A percentile compares a stretch with the other conserved stretches of the same genome.
phyloP scores from a whole-genome alignment of 2,329 filamentous ascomycete species.

The Penicillium occitanis region DNA sequence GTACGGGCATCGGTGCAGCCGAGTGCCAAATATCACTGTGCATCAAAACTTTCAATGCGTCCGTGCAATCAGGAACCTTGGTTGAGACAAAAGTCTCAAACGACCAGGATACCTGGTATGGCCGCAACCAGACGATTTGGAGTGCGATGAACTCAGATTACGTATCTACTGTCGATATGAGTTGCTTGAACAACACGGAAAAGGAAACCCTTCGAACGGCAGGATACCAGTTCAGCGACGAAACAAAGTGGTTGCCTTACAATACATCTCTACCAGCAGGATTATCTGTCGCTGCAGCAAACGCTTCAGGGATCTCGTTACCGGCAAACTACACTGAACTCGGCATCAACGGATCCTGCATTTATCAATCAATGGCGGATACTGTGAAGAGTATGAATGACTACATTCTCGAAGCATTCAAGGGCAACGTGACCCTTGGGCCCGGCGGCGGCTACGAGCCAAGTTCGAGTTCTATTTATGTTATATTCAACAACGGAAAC shows the following conservation, averaged over 20 bases:
- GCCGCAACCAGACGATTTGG: not conserved
- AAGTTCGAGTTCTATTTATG: not conserved
- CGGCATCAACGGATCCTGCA: not conserved
- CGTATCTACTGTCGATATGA: not conserved
- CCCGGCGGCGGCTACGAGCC: not conserved
- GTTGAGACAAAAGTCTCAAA: not conserved
- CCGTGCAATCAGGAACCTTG: not conserved
- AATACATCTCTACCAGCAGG: not conserved
- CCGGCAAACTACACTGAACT: not conserved
- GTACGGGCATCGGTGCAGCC: not conserved
- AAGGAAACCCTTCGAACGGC: not conserved
- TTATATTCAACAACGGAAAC: not conserved
- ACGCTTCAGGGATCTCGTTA: not conserved
- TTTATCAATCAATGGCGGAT: not conserved
- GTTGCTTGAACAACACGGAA: not conserved
- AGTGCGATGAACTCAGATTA: not conserved
- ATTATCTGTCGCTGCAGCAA: not conserved
- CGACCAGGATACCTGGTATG: not conserved
- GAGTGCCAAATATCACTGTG: not conserved
- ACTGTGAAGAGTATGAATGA: not conserved
- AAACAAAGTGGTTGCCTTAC: not conserved
- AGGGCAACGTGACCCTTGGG: not conserved
- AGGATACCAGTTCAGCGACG: not conserved
- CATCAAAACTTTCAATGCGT: not conserved
- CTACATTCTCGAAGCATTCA: not conserved